phyloP scores from a whole-genome alignment of 2,329 filamentous ascomycete genomes.

The Calonectria fujianensis region DNA sequence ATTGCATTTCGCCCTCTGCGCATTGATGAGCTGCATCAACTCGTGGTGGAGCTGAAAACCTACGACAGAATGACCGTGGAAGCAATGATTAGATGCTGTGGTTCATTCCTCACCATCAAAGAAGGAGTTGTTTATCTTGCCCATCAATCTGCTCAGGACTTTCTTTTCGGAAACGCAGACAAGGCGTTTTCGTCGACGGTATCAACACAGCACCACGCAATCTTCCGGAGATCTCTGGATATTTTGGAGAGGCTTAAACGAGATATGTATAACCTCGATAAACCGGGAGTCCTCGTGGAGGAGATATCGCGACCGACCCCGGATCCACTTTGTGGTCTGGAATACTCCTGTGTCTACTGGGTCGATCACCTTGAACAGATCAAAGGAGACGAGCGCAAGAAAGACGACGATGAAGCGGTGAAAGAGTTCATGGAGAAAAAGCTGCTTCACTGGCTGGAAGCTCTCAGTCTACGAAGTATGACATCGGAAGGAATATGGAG shows the following conservation, averaged over 20 bases:
- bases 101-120: slow-evolving; percentile 63
- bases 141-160: slow-evolving; percentile 67
- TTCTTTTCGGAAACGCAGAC: slow-evolving; percentile 55
- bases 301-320: slow-evolving; percentile 36
- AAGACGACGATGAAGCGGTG: background rate
- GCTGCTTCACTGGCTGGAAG: slow-evolving; percentile 66
- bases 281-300: slow-evolving; percentile 37
- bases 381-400: background rate
- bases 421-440: background rate
- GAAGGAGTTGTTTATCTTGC: slow-evolving; percentile 59
- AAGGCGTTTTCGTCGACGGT: slow-evolving; percentile 56
- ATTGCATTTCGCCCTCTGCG: slow-evolving; percentile 61
- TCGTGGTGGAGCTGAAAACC: slow-evolving; percentile 46
- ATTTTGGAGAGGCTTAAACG: slow-evolving; percentile 56
- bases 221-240: slow-evolving; percentile 60
- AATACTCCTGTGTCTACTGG: slow-evolving; percentile 52
- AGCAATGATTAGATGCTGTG: slow-evolving; percentile 58
- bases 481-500: background rate
- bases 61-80: slow-evolving; percentile 43
- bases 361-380: slow-evolving; percentile 39
- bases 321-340: slow-evolving; percentile 37
- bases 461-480: slow-evolving; percentile 60
- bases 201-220: slow-evolving; percentile 52
- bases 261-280: slow-evolving; percentile 59
- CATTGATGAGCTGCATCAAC: slow-evolving; percentile 57